These are phyloP conservation scores for Mycocentrospora acerina DNA, from an alignment of 2,329 filamentous ascomycete genomes.

Conservation along the genomic window DNA sequence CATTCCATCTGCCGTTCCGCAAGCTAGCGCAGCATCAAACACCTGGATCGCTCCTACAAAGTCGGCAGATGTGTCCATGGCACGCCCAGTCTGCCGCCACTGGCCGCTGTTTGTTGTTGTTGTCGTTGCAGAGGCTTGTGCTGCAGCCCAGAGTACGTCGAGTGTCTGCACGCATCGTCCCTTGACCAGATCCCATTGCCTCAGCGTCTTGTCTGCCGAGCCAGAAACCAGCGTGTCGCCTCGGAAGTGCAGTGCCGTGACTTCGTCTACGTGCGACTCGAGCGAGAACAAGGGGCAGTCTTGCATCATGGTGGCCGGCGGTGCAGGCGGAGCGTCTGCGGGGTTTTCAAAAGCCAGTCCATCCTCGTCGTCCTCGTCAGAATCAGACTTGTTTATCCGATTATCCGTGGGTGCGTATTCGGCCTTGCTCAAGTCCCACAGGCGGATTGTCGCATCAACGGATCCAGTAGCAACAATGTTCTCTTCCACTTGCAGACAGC, in stretches of 20 bases:
- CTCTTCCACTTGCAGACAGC: constrained; percentile 89
- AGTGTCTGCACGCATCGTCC: constrained; percentile 97
- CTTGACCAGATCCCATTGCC: constrained; percentile 96
- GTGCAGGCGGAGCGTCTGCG: constrained; percentile 70
- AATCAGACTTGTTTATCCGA: constrained; percentile 48
- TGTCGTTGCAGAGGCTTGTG: constrained; percentile 72
- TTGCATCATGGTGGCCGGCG: constrained; percentile 72
- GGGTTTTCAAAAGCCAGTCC: constrained; percentile 73
- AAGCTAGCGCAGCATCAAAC: constrained; percentile 92
- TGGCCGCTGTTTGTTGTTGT: constrained; percentile 59
- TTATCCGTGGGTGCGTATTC: constrained; percentile 73
- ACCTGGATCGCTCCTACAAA: constrained; percentile 95
- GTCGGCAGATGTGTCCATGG: constrained; percentile 70
- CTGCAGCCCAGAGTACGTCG: constrained; percentile 96
- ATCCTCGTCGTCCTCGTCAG: constrained; percentile 45
- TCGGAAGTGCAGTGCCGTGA: constrained; percentile 89
- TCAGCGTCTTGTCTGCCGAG: constrained; percentile 93
- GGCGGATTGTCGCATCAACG: constrained; percentile 87
- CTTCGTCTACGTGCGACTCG: constrained; percentile 87
- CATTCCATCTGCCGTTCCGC: constrained; percentile 96
- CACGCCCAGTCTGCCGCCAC: constrained; percentile 73
- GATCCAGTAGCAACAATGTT: constrained; percentile 94
- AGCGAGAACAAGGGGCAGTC: constrained; percentile 89
- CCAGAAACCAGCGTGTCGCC: constrained; percentile 91
- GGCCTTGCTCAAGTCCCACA: constrained; percentile 92